Percentiles rank a stretch among this genome's conserved stretches.
These are phyloP conservation scores for Tetracladium setigerum DNA, from an alignment of 495 filamentous ascomycete species.

Conservation along the genomic window DNA sequence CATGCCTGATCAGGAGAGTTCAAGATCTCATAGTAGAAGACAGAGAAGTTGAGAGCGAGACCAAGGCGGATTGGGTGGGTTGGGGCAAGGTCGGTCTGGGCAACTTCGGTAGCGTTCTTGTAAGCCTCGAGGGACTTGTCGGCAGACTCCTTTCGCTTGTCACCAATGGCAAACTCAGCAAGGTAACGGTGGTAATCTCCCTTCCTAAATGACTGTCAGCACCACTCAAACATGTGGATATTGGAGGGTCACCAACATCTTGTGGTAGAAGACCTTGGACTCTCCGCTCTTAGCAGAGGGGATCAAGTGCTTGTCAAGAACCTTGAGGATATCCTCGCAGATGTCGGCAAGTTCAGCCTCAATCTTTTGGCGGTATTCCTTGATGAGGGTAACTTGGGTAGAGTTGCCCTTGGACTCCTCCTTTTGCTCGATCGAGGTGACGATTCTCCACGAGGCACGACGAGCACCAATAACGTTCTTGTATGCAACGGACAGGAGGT, in stretches of 20 bases:
- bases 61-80: constrained; percentile 99
- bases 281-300: constrained; percentile 93
- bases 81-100: constrained; percentile 93
- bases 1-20: constrained; percentile 98
- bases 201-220: constrained; percentile 57
- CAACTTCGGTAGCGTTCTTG: constrained; percentile 97
- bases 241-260: constrained; percentile 61
- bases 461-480: constrained; percentile 99
- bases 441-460: constrained; percentile 99
- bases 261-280: constrained; percentile 99
- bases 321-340: constrained; percentile 97
- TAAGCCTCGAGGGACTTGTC: constrained; percentile 97
- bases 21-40: constrained; percentile 99
- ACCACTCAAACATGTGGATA: background rate
- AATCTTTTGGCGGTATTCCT: constrained; percentile 99
- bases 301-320: constrained; percentile 93
- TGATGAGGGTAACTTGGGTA: constrained; percentile 85
- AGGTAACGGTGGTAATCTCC: constrained; percentile 99
- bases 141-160: constrained; percentile 95
- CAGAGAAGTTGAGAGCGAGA: constrained; percentile 98
- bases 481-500: constrained; percentile 98
- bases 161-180: constrained; percentile 95
- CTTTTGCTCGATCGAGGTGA: constrained; percentile 99
- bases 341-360: constrained; percentile 98
- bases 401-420: constrained; percentile 99